Evolutionary conservation across 2,329 filamentous ascomycete genomes (phyloP).

Genomic region (Cadophora sp.): DNA sequence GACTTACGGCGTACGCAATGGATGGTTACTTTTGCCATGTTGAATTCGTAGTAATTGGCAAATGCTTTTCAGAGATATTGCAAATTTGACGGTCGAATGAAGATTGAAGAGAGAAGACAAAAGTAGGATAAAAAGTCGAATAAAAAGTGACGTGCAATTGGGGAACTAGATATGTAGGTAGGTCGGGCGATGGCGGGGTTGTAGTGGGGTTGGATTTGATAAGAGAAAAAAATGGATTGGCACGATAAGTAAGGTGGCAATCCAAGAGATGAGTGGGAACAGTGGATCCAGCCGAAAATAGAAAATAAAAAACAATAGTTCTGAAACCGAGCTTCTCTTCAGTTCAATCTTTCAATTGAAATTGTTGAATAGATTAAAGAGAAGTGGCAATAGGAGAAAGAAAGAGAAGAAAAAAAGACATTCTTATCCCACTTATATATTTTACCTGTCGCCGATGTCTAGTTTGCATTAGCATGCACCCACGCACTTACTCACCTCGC

Average conservation of each 20-base stretch:
- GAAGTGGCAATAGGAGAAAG: neutral
- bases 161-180: neutral
- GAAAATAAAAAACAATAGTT: neutral
- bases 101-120: neutral
- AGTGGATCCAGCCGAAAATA: conserved; percentile 6
- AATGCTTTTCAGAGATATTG: neutral
- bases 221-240: conserved; percentile 3
- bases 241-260: neutral
- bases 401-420: neutral
- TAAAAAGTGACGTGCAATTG: neutral
- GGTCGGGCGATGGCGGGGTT: conserved; percentile 24
- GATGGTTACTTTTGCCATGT: conserved; percentile 51
- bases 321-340: too few relatives aligned
- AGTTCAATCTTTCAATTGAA: neutral
- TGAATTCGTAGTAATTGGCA: conserved; percentile 11
- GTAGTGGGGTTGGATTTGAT: conserved; percentile 21
- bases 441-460: neutral
- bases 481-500: neutral
- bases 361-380: neutral
- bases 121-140: neutral
- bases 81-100: neutral
- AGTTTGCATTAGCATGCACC: neutral
- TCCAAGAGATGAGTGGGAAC: neutral
- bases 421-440: neutral
- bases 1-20: conserved; percentile 66